Conservation (phyloP, 148 eudicot genomes). For the Rhododendron kiyosumense region DNA sequence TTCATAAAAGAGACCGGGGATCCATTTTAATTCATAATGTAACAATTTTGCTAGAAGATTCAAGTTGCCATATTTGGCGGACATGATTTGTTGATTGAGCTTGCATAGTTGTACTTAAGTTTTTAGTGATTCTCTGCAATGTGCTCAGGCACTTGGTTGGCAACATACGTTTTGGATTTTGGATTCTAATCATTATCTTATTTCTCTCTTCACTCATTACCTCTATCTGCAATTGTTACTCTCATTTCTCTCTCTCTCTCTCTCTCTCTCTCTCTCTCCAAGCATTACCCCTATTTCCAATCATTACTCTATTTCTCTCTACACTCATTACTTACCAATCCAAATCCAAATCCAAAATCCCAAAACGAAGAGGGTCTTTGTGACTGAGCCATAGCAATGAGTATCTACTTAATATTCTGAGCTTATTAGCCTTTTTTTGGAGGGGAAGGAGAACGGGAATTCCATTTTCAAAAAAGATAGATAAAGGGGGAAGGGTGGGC, state of each 20-base stretch:
- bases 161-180: not conserved
- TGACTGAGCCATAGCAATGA: not conserved
- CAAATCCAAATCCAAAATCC: too few relatives aligned
- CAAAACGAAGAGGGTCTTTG: not conserved
- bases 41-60: not conserved
- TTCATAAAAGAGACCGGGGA: not conserved
- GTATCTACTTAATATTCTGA: not conserved
- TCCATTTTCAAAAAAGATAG: too few relatives aligned
- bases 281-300: too few relatives aligned
- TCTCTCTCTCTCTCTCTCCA: too few relatives aligned
- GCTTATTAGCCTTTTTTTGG: not conserved
- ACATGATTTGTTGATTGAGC: not conserved
- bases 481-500: not conserved
- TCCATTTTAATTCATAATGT: not conserved
- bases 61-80: not conserved
- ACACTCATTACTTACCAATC: too few relatives aligned
- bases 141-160: not conserved
- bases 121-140: not conserved
- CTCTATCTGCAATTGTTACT: too few relatives aligned
- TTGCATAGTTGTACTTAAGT: not conserved
- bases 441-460: too few relatives aligned
- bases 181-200: too few relatives aligned
- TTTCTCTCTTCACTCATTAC: too few relatives aligned
- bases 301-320: too few relatives aligned
- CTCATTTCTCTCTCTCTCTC: too few relatives aligned